Conservation (phyloP, 1,139 yeast genomes). For the Spathaspora sp. region DNA sequence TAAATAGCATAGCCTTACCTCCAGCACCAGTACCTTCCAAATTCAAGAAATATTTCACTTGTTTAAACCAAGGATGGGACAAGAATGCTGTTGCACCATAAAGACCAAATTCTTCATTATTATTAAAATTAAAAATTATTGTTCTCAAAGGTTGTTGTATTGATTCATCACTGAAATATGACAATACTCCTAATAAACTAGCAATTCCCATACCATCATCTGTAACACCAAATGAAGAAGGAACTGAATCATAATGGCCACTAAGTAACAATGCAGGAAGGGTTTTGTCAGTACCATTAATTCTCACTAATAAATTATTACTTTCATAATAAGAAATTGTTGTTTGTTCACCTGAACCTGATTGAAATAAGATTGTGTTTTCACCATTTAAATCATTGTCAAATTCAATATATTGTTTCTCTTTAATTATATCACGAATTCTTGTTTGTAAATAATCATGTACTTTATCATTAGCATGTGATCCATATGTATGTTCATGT, state of each 20-base stretch:
- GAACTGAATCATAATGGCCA: conserved; percentile 90
- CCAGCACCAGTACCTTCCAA: conserved; percentile 97
- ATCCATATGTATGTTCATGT: conserved; percentile 73
- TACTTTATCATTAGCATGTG: conserved; percentile 72
- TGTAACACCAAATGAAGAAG: conserved; percentile 83
- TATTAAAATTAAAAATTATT: conserved; percentile 79
- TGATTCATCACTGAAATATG: conserved; percentile 41
- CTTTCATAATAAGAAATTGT: conserved; percentile 70
- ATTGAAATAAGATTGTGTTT: conserved; percentile 41
- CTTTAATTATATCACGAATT: conserved; percentile 32
- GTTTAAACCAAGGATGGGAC: conserved; percentile 69
- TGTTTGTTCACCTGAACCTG: conserved; percentile 4
- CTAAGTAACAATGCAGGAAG: conserved; percentile 72
- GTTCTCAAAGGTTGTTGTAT: conserved; percentile 64
- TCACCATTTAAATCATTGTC: conserved; percentile 51
- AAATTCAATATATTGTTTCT: conserved; percentile 41
- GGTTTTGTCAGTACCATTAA: conserved; percentile 58
- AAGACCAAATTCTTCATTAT: conserved; percentile 88
- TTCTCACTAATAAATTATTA: conserved; percentile 69
- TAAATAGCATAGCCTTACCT: conserved; percentile 78
- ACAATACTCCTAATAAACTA: conserved; percentile 68
- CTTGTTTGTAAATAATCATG: conserved; percentile 61
- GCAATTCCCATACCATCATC: conserved; percentile 96
- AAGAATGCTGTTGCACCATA: conserved; percentile 79
- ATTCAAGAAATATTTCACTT: conserved; percentile 68